These are phyloP conservation scores for Solanum chaucha DNA, from an alignment of 257 asterid genomes.

Conservation along the genomic window DNA sequence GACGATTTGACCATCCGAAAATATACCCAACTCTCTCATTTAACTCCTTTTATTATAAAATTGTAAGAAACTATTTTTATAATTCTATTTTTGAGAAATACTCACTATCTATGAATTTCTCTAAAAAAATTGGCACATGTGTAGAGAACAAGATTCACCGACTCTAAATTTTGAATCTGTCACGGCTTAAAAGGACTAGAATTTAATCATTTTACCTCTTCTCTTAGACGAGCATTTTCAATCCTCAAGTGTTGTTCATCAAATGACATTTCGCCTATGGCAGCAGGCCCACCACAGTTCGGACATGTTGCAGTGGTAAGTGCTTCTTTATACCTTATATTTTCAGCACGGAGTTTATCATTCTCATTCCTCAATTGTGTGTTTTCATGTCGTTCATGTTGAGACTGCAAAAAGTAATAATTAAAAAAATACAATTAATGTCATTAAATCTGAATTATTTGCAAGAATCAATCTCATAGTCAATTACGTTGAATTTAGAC, in stretches of 20 bases:
- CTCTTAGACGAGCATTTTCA: conserved; percentile 63
- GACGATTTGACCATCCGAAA: not conserved
- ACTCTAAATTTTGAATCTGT: not conserved
- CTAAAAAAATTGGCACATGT: not conserved
- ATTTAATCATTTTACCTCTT: conserved; percentile 36
- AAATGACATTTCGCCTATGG: conserved; percentile 70
- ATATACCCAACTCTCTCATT: not conserved
- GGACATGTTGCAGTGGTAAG: conserved; percentile 65
- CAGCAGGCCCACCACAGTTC: conserved; percentile 71
- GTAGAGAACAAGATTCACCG: not conserved
- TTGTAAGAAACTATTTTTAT: not conserved
- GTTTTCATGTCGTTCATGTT: conserved; percentile 73
- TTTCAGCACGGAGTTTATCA: conserved; percentile 65
- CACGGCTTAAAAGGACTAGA: not conserved
- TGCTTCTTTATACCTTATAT: conserved; percentile 62
- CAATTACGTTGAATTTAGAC: not conserved
- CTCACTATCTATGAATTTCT: not conserved
- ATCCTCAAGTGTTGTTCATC: conserved; percentile 70
- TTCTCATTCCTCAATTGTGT: conserved; percentile 49
- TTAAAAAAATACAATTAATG: not conserved
- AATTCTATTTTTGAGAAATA: not conserved
- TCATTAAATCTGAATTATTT: not conserved
- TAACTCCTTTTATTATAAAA: not conserved
- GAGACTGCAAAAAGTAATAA: conserved; percentile 29
- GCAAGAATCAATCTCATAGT: not conserved